These are phyloP conservation scores for Ophiosphaerella narmari DNA, from an alignment of 2,329 filamentous ascomycete genomes.

Conservation along the genomic window DNA sequence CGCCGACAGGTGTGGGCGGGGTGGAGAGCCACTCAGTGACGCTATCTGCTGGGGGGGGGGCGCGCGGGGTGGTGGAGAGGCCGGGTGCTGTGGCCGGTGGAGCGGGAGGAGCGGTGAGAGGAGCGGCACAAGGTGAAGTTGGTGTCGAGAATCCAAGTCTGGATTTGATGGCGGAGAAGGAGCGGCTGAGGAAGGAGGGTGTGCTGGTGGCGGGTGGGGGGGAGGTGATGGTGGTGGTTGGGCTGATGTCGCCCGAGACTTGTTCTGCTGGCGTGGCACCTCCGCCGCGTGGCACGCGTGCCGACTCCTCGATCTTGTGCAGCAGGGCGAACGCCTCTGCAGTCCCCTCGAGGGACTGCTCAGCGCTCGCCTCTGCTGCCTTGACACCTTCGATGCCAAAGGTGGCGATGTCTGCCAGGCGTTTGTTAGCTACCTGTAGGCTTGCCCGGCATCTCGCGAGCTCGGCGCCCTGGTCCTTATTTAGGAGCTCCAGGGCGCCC, in stretches of 20 bases:
- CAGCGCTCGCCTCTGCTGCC: slow-evolving; percentile 8
- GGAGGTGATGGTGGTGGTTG: slow-evolving; percentile 8
- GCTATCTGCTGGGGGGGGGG: slow-evolving; percentile 16
- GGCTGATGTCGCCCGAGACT: not conserved
- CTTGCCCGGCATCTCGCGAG: not conserved
- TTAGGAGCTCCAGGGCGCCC: not conserved
- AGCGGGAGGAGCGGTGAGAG: too few relatives aligned
- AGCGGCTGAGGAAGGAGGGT: slow-evolving; percentile 22
- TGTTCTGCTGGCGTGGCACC: not conserved
- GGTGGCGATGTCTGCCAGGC: slow-evolving; percentile 22
- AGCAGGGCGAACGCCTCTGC: slow-evolving; percentile 28
- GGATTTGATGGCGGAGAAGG: slow-evolving; percentile 29
- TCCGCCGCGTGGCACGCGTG: not conserved
- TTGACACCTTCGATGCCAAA: slow-evolving; percentile 12
- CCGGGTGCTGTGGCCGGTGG: not conserved
- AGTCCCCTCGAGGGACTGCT: slow-evolving; percentile 16
- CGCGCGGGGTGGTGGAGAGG: not conserved
- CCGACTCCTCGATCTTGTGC: slow-evolving; percentile 23
- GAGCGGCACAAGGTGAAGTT: not conserved
- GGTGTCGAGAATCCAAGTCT: slow-evolving; percentile 16
- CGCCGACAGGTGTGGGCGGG: slow-evolving; percentile 34
- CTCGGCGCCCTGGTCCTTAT: slow-evolving; percentile 6
- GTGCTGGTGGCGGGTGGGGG: slow-evolving; percentile 10
- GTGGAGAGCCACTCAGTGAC: slow-evolving; percentile 29
- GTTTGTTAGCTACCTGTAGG: slow-evolving; percentile 15